These are phyloP conservation scores for Draba incana DNA, from an alignment of 345 rosid species.

Conservation along the genomic window DNA sequence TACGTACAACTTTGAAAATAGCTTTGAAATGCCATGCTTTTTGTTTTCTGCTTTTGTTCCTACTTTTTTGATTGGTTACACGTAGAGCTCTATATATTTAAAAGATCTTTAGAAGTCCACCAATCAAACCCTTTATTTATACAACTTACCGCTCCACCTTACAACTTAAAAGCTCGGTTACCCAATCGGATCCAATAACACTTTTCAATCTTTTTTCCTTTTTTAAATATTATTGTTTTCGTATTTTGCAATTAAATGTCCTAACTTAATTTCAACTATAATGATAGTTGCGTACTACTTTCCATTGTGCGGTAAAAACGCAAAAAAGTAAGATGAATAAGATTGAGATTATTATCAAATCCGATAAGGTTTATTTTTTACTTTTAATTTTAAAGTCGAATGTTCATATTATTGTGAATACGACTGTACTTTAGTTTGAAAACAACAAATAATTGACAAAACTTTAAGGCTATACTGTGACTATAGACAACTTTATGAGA, in stretches of 20 bases:
- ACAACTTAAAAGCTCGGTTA: too few relatives aligned
- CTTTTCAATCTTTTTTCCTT: conserved; percentile 2
- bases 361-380: too few relatives aligned
- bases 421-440: neutral
- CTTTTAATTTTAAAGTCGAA: neutral
- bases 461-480: neutral
- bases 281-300: conserved; percentile 4
- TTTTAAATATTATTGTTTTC: neutral
- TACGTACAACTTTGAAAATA: too few relatives aligned
- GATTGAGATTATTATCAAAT: neutral
- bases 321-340: conserved; percentile 9
- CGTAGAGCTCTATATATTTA: too few relatives aligned
- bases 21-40: too few relatives aligned
- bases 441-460: neutral
- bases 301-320: neutral
- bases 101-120: too few relatives aligned
- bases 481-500: neutral
- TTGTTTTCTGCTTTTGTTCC: too few relatives aligned
- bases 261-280: neutral
- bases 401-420: neutral
- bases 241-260: neutral
- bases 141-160: too few relatives aligned
- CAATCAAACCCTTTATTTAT: too few relatives aligned
- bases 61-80: too few relatives aligned
- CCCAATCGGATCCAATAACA: too few relatives aligned